These are phyloP conservation scores for Polytrichum commune DNA, from an alignment of 225 moss, liverwort and hornwort species.

Conservation along the genomic window DNA sequence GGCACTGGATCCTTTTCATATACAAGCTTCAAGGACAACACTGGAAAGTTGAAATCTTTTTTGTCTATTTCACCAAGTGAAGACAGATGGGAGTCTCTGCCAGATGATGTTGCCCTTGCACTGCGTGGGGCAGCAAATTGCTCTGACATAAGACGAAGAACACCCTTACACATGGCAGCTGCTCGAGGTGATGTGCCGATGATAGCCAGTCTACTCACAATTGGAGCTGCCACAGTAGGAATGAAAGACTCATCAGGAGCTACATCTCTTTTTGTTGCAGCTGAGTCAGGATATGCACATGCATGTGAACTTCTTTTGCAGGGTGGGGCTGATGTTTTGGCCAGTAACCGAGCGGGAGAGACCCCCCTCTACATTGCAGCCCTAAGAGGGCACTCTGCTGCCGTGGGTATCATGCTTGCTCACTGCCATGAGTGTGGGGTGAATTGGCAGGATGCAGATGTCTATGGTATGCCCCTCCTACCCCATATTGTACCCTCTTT, in stretches of 20 bases:
- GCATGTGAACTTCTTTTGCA: conserved; percentile 73
- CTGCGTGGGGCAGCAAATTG: conserved; percentile 78
- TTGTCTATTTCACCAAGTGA: conserved; percentile 22
- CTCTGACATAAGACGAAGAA: conserved; percentile 68
- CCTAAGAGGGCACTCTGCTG: conserved; percentile 68
- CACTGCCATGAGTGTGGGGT: conserved; percentile 76
- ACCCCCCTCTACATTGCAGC: conserved; percentile 97
- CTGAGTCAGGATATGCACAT: conserved; percentile 73
- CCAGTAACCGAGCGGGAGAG: conserved; percentile 76
- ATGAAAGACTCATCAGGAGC: conserved; percentile 77
- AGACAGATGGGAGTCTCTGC: conserved; percentile 40
- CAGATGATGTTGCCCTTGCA: conserved; percentile 60
- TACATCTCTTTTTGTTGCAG: conserved; percentile 82
- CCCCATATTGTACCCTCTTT: conserved; percentile 46
- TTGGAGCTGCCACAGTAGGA: conserved; percentile 68
- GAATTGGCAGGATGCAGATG: conserved; percentile 85
- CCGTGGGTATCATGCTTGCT: conserved; percentile 75
- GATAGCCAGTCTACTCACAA: conserved; percentile 59
- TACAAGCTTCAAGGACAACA: conserved; percentile 13
- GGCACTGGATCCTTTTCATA: conserved; percentile 31
- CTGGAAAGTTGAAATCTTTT: conserved; percentile 8
- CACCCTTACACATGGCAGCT: conserved; percentile 77
- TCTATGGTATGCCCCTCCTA: conserved; percentile 74
- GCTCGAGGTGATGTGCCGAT: conserved; percentile 56
- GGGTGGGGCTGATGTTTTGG: conserved; percentile 81